Percentiles rank a stretch among this genome's conserved stretches.
phyloP scores from a whole-genome alignment of 2,329 filamentous ascomycete genomes.

The Botrytis byssoidea region DNA sequence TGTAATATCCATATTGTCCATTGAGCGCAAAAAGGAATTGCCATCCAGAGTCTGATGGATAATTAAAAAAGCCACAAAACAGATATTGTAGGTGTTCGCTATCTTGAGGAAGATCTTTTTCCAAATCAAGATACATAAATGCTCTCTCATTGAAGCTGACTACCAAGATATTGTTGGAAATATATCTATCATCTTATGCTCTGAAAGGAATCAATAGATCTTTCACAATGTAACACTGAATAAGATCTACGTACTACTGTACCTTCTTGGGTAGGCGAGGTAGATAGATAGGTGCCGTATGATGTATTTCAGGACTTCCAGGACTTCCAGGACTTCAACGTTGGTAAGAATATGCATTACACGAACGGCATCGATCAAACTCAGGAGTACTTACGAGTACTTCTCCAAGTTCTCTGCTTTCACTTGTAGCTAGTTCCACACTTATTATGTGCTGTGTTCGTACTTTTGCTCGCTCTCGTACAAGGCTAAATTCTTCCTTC shows the following conservation, averaged over 20 bases:
- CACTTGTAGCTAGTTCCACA: not conserved
- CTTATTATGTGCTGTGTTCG: not conserved
- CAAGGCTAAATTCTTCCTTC: not conserved
- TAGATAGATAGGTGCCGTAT: not conserved
- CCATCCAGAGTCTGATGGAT: not conserved
- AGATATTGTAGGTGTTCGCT: not conserved
- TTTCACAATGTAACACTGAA: not conserved
- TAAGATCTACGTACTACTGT: not conserved
- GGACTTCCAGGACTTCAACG: not conserved
- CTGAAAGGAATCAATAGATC: not conserved
- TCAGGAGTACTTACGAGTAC: not conserved
- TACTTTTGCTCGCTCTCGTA: not conserved
- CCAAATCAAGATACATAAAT: not conserved
- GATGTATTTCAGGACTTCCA: not conserved
- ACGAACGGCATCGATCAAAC: constrained; percentile 8
- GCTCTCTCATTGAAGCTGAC: not conserved
- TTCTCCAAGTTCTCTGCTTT: not conserved
- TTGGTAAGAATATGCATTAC: not conserved
- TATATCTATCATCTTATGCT: not conserved
- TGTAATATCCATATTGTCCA: not conserved
- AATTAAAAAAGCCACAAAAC: not conserved
- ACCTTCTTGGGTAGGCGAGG: not conserved
- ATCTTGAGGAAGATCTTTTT: not conserved
- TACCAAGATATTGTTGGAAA: constrained; percentile 1
- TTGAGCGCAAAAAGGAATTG: not conserved